phyloP scores from a whole-genome alignment of 176 grass and related monocot species.

The Raddia distichophylla region DNA sequence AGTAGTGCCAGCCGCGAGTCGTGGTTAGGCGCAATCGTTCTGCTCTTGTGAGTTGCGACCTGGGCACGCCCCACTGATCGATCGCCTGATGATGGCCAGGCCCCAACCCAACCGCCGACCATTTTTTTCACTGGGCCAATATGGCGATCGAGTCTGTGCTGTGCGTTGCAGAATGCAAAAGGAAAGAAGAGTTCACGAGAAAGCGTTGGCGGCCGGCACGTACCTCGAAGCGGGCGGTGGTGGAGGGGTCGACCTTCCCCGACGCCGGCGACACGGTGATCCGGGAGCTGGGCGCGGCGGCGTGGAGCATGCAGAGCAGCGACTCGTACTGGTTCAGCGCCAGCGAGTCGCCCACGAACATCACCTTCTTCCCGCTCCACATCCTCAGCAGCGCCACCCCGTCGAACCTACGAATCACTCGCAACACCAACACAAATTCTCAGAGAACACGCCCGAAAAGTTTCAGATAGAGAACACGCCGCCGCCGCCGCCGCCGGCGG shows the following conservation, averaged over 20 bases:
- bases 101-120: conserved; percentile 6
- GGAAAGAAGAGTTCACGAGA: too few species aligned
- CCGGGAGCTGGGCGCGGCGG: conserved; percentile 39
- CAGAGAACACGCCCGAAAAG: background rate
- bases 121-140: background rate
- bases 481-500: background rate
- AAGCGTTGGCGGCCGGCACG: background rate
- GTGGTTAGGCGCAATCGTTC: background rate
- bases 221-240: conserved; percentile 66
- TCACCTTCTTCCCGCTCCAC: conserved; percentile 74
- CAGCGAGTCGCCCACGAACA: conserved; percentile 95
- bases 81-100: conserved; percentile 28
- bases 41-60: background rate
- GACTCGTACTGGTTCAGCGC: conserved; percentile 91
- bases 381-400: conserved; percentile 56
- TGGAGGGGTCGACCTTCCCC: conserved; percentile 37
- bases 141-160: background rate
- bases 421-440: background rate
- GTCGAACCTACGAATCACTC: conserved; percentile 55
- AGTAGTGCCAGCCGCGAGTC: background rate
- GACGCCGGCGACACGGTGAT: conserved; percentile 37
- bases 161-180: too few species aligned
- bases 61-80: background rate
- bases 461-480: background rate
- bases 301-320: conserved; percentile 78